Evolutionary conservation across 1,284 basidiomycete species (phyloP), one percentile per base, ranked within the genome.

Genomic region (Apiotrichum veenhuisii): DNA sequence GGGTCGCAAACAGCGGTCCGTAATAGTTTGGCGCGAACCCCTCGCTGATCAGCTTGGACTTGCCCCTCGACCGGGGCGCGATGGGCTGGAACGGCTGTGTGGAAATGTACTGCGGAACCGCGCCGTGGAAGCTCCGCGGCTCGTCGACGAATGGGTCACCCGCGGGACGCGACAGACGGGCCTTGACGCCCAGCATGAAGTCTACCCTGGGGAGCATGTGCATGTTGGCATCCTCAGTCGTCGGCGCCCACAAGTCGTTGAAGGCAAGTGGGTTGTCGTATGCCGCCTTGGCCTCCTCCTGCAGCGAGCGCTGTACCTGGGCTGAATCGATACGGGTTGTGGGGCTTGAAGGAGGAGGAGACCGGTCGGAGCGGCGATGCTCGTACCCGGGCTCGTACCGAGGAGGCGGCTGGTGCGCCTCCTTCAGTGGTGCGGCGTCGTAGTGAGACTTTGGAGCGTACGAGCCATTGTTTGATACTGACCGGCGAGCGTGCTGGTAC

Each of bases 241-340:
- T 45, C n/a, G 55, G 55, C 2, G 55, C 36, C 55, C 55, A 56
- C 9, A 30, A 11, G 15, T 33, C 37, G 55, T 56, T 56, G 34
- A n/a, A n/a, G 2, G 55, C 55, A 0, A 56, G 26, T 0, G 55
- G 44, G 38, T 56, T 56, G 50, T 52, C 55, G 44, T 47, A 56
- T 14, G 5, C 7, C 30, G 5, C 30, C 7, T 12, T 5, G 7
- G 30, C 30, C 30, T 30, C 7, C 12, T 30, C 30, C 7, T 30
- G 30, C 12, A 12, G 30, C 7, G 30, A 30, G 12, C 7, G 30
- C 7, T 12, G n/a, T n/a, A n/a, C n/a, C n/a, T n/a, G n/a, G n/a
- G n/a, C n/a, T n/a, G n/a, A n/a, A n/a, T n/a, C n/a, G n/a, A n/a
- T n/a, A n/a, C n/a, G n/a, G n/a, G n/a, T n/a, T n/a, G n/a, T n/a